Percentiles rank a stretch among this genome's conserved stretches.
These are phyloP conservation scores for Eucalyptus paniculata DNA, from an alignment of 345 rosid species.

Conservation along the genomic window DNA sequence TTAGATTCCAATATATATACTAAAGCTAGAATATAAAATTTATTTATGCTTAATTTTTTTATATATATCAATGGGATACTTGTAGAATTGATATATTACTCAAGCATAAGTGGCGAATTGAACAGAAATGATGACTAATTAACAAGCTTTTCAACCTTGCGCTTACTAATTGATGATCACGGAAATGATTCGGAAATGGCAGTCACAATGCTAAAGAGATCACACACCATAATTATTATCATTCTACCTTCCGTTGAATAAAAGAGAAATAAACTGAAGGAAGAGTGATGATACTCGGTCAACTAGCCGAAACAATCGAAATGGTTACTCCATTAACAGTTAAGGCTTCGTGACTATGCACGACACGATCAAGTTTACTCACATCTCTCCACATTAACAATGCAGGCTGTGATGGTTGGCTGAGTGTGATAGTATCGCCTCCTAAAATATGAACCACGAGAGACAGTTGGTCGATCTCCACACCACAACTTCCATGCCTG, in stretches of 20 bases:
- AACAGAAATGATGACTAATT: neutral
- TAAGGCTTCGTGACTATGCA: neutral
- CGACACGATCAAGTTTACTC: neutral
- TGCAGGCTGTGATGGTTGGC: conserved; percentile 8
- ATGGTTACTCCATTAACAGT: neutral
- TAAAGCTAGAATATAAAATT: neutral
- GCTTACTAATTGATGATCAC: neutral
- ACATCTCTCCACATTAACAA: neutral
- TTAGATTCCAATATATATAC: too few relatives aligned
- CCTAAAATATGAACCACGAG: neutral
- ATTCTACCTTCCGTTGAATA: neutral
- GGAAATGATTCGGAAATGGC: neutral
- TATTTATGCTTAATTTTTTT: neutral
- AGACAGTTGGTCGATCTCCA: neutral
- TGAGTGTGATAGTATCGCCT: neutral
- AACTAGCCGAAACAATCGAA: neutral
- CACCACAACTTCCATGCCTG: neutral
- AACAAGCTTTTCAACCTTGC: neutral
- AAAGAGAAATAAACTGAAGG: neutral
- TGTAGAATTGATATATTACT: neutral
- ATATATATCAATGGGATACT: neutral
- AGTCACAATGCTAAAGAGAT: neutral
- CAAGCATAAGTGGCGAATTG: neutral
- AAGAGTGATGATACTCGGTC: neutral
- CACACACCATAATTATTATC: neutral